Percentiles rank a stretch among this genome's conserved stretches.
phyloP scores from a whole-genome alignment of 148 eudicot species.

The Silene latifolia region DNA sequence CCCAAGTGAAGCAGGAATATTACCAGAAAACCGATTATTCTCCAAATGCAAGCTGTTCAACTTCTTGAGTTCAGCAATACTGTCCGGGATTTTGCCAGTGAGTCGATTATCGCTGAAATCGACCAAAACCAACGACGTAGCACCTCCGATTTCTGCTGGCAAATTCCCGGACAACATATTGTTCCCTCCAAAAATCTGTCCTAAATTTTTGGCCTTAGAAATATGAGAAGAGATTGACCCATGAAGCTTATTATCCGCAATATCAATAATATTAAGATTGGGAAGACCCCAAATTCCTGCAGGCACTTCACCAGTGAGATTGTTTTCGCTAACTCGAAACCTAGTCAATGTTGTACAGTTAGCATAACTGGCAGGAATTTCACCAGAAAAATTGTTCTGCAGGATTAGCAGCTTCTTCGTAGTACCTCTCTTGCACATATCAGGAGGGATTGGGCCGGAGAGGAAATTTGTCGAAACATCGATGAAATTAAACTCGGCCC shows the following conservation, averaged over 20 bases:
- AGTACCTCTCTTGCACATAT: conserved; percentile 71
- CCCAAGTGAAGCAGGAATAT: conserved; percentile 56
- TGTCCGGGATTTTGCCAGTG: conserved; percentile 46
- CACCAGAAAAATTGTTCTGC: conserved; percentile 67
- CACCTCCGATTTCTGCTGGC: conserved; percentile 53
- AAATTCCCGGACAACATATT: conserved; percentile 60
- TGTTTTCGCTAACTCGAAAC: conserved; percentile 72
- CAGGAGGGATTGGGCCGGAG: conserved; percentile 74
- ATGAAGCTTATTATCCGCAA: conserved; percentile 50
- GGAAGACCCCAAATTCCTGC: conserved; percentile 83
- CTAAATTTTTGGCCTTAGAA: conserved; percentile 47
- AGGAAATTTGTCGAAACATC: conserved; percentile 73
- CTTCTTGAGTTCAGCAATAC: conserved; percentile 45
- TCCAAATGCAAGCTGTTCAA: conserved; percentile 51
- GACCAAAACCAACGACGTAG: conserved; percentile 31
- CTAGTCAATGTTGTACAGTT: conserved; percentile 60
- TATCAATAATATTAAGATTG: conserved; percentile 48
- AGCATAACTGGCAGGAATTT: conserved; percentile 57
- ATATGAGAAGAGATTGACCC: conserved; percentile 56
- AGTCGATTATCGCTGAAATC: conserved; percentile 55
- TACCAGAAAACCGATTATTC: conserved; percentile 53
- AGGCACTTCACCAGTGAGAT: conserved; percentile 67
- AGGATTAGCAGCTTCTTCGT: conserved; percentile 60
- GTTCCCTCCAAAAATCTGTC: conserved; percentile 31
- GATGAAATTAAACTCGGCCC: conserved; percentile 67